A percentile compares a stretch with the other conserved stretches of the same genome.
Conservation (phyloP, 2,329 filamentous ascomycete genomes). For the Colletotrichum sp. region DNA sequence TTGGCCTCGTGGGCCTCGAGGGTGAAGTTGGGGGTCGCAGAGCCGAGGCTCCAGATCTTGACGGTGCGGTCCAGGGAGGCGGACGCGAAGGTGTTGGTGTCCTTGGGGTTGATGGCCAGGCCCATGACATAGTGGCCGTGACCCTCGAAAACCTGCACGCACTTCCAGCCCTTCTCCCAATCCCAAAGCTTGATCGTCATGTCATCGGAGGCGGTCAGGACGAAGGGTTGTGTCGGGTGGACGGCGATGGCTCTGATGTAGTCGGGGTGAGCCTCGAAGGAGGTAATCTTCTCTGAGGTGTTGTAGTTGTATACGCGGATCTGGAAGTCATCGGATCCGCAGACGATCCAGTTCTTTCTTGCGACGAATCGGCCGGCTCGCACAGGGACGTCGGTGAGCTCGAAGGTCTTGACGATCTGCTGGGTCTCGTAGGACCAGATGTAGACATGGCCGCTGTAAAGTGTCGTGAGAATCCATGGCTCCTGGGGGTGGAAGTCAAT, state of each 20-base stretch:
- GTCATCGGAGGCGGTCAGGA: constrained; percentile 95
- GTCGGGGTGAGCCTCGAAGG: constrained; percentile 96
- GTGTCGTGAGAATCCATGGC: constrained; percentile 94
- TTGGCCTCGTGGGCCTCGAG: constrained; percentile 97
- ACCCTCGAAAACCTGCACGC: constrained; percentile 94
- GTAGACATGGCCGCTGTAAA: constrained; percentile 96
- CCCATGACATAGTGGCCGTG: constrained; percentile 98
- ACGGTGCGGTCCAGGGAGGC: constrained; percentile 96
- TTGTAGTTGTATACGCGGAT: constrained; percentile 97
- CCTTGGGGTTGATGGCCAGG: constrained; percentile 95
- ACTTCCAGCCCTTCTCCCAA: constrained; percentile 99
- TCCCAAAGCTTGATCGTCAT: constrained; percentile 99
- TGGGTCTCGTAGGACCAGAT: constrained; percentile 99
- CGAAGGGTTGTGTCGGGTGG: constrained; percentile 93
- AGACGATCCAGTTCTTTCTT: constrained; percentile 98
- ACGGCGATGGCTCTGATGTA: constrained; percentile 98
- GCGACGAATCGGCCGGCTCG: constrained; percentile 96
- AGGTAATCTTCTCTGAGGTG: constrained; percentile 97
- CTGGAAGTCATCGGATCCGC: constrained; percentile 85
- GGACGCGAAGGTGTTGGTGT: constrained; percentile 89
- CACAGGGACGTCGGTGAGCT: constrained; percentile 97
- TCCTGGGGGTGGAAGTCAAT: constrained; percentile 97
- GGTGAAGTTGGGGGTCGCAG: constrained; percentile 93
- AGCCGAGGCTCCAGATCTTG: constrained; percentile 97
- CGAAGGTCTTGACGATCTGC: constrained; percentile 97